These are phyloP conservation scores for Carex sylvatica DNA, from an alignment of 202 grass and related monocot genomes.

Conservation along the genomic window DNA sequence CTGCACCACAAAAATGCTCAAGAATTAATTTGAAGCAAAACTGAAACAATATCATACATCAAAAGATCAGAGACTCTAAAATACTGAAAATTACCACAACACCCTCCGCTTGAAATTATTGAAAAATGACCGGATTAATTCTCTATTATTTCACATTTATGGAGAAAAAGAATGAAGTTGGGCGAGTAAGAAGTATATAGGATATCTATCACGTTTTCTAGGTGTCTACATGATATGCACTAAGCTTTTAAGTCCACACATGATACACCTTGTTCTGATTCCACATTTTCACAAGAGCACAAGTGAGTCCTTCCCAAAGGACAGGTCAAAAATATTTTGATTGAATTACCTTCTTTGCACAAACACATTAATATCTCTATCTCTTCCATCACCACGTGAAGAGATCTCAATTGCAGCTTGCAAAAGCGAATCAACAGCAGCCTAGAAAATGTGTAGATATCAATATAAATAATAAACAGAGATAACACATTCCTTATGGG, in stretches of 20 bases:
- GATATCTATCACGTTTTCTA: background rate
- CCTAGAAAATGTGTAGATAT: constrained; percentile 57
- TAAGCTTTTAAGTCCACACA: background rate
- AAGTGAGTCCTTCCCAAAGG: background rate
- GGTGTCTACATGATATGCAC: background rate
- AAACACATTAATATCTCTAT: constrained; percentile 88
- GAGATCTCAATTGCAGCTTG: constrained; percentile 94
- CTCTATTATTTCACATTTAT: background rate
- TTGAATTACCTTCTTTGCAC: constrained; percentile 71
- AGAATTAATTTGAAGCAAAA: background rate
- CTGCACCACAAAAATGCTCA: constrained; percentile 40
- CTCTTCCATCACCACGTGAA: constrained; percentile 69
- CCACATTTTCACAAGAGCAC: background rate
- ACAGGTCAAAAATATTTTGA: background rate
- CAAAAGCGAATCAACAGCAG: constrained; percentile 77
- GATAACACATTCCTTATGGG: constrained; percentile 24
- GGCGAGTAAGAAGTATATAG: background rate
- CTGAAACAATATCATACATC: constrained; percentile 2
- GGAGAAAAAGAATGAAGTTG: background rate
- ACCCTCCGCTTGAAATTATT: background rate
- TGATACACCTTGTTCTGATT: background rate
- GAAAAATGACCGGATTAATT: background rate
- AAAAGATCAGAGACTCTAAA: background rate
- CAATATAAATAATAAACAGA: constrained; percentile 22
- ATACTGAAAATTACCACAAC: background rate